A percentile compares a stretch with the other conserved stretches of the same genome.
These are phyloP conservation scores for Lupinus albus DNA, from an alignment of 306 rosid genomes.

Conservation along the genomic window DNA sequence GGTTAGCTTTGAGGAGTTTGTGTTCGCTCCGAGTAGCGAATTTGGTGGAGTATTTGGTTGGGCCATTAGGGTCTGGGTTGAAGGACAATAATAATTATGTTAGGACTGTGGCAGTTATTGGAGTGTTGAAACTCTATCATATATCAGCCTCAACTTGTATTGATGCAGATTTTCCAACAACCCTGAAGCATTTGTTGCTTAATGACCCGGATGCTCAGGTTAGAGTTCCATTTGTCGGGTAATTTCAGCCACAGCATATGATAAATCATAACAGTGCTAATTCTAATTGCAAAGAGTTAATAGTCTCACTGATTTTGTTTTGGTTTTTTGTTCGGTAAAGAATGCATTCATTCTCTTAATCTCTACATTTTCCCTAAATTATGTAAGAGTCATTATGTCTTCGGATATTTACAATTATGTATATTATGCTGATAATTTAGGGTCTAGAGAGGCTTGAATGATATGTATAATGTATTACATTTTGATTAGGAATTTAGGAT, in stretches of 20 bases:
- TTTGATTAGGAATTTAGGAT: slow-evolving; percentile 16
- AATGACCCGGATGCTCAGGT: slow-evolving; percentile 93
- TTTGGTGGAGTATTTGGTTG: slow-evolving; percentile 96
- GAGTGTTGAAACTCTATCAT: slow-evolving; percentile 91
- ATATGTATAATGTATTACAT: background rate
- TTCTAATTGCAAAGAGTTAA: slow-evolving; percentile 10
- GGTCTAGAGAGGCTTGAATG: slow-evolving; percentile 8
- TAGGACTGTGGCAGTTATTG: slow-evolving; percentile 85
- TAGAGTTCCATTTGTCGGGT: slow-evolving; percentile 32
- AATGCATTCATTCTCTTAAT: slow-evolving; percentile 5
- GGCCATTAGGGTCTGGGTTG: slow-evolving; percentile 92
- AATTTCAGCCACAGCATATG: slow-evolving; percentile 19
- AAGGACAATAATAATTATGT: slow-evolving; percentile 87
- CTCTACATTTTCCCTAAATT: slow-evolving; percentile 9
- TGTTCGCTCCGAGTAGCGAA: slow-evolving; percentile 84
- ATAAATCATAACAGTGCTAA: slow-evolving; percentile 18
- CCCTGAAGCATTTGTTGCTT: slow-evolving; percentile 81
- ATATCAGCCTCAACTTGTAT: slow-evolving; percentile 89
- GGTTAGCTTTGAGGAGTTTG: slow-evolving; percentile 95
- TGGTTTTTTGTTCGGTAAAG: slow-evolving; percentile 7
- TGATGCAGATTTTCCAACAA: slow-evolving; percentile 85
- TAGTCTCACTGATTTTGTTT: slow-evolving; percentile 12
- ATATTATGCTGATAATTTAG: slow-evolving; percentile 6
- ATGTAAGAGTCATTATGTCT: slow-evolving; percentile 10
- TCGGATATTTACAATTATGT: slow-evolving; percentile 6